Base-by-base conservation (phyloP, 2,329 filamentous ascomycete genomes). In the Zarea fungicola region DNA sequence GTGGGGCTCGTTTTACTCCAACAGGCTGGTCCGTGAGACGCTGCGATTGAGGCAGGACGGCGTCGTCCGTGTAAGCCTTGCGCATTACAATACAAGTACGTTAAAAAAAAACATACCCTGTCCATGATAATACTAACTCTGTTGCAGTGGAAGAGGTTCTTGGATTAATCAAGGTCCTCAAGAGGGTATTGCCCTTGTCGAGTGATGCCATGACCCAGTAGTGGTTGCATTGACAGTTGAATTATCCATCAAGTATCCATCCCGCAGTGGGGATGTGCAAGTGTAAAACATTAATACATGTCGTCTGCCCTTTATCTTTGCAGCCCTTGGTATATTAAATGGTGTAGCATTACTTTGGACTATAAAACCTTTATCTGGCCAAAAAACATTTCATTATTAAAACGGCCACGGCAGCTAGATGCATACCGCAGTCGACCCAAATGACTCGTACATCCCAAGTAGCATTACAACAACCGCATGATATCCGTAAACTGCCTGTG, bases 81-180 rank as follows among this genome's bases (percentile, higher is more conserved):
- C 85, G 48, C 84, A 88, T 64, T 89, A 89, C 60, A 89, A 89
- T 57, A 86, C 82, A 3, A 60, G 78, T 81, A 59, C 71, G 77
- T 73, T n/a, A n/a, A n/a, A n/a, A n/a, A n/a, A n/a, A n/a, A n/a
- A n/a, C n/a, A n/a, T n/a, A n/a, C n/a, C n/a, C n/a, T n/a, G n/a
- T 23, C 6, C 18, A 16, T 11, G 14, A 16, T n/a, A 11, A 41
- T 34, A 23, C 57, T 58, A 52, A 55, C 39, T 34, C 22, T 34
- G 22, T 50, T 29, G 22, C 42, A 46, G 47, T 34, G 48, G 47
- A 45, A 28, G 50, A 50, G 21, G 48, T 50, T 6, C 41, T 44
- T 26, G 48, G 48, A n/a, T 28, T 50, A 5, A 40, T 44, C 28
- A 45, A 50, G 35, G 42, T 50, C 21, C 35, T 50, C 7, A 48